Evolutionary conservation across 345 rosid genomes (phyloP).

Genomic region (Pistacia integerrima): DNA sequence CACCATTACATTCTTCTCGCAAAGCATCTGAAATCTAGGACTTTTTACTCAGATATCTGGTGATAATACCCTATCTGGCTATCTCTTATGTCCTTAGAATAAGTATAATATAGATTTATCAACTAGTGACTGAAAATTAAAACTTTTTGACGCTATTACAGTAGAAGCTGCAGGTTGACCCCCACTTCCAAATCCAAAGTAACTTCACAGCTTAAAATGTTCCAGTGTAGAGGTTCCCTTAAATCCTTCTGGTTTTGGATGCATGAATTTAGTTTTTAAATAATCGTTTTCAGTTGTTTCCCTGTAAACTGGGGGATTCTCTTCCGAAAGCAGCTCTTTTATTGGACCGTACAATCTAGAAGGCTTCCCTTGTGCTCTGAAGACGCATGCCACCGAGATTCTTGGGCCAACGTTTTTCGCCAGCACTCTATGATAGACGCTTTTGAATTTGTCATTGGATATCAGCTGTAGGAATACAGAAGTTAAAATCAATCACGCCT

Average conservation of each 20-base stretch:
- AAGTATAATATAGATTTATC: too few relatives aligned
- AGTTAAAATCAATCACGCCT: not conserved
- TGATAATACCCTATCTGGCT: too few relatives aligned
- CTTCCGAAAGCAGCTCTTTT: slow-evolving; percentile 35
- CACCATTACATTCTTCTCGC: too few relatives aligned
- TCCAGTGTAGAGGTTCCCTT: too few relatives aligned
- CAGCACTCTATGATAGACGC: slow-evolving; percentile 32
- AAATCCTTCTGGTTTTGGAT: not conserved
- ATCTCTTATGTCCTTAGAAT: too few relatives aligned
- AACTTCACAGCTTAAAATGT: too few relatives aligned
- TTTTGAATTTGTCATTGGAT: slow-evolving; percentile 32
- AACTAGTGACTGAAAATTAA: too few relatives aligned
- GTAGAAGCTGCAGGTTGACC: too few relatives aligned
- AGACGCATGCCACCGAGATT: slow-evolving; percentile 29
- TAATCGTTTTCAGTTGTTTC: slow-evolving; percentile 29
- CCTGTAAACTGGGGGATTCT: slow-evolving; percentile 31
- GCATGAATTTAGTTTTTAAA: not conserved
- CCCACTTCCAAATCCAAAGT: too few relatives aligned
- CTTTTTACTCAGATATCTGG: too few relatives aligned
- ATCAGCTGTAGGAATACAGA: slow-evolving; percentile 27
- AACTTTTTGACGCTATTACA: too few relatives aligned
- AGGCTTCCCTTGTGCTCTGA: slow-evolving; percentile 24
- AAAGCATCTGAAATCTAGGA: too few relatives aligned
- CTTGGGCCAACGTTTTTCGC: slow-evolving; percentile 29
- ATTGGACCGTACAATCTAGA: slow-evolving; percentile 32